Evolutionary conservation across 1,139 yeast genomes (phyloP).

Genomic region (Diutina sp.): DNA sequence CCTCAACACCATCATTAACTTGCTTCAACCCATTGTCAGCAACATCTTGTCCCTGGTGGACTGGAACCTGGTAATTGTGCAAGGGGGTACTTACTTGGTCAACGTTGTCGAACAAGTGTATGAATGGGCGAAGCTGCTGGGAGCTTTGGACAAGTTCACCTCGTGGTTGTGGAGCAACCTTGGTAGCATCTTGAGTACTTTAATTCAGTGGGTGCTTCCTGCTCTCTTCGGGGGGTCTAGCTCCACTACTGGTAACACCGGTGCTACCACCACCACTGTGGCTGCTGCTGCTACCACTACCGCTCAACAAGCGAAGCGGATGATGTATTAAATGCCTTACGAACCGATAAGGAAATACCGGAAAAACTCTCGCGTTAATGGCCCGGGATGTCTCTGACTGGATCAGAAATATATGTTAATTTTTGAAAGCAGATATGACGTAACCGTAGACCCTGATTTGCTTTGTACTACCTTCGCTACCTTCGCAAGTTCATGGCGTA

Average conservation of each 20-base stretch:
- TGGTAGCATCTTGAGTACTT: background rate
- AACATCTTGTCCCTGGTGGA: background rate
- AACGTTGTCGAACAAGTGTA: background rate
- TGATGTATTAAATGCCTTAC: background rate
- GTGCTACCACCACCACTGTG: background rate
- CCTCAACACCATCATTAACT: background rate
- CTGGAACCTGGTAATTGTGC: background rate
- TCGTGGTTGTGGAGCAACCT: background rate
- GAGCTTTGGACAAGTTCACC: background rate
- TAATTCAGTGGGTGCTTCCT: background rate
- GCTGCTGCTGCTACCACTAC: background rate
- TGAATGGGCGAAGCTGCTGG: background rate
- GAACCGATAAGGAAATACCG: background rate
- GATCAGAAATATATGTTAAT: background rate
- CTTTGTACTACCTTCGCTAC: background rate
- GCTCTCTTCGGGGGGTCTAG: background rate
- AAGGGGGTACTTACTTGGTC: background rate
- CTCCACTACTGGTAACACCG: background rate
- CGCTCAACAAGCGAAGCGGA: background rate
- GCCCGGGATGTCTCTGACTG: background rate
- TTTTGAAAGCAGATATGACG: background rate
- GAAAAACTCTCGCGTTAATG: background rate
- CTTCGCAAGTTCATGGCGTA: background rate
- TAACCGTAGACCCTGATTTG: background rate
- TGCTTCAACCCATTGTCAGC: background rate